Base-by-base conservation (phyloP, 1,139 yeast species). In the Spathaspora sp. region DNA sequence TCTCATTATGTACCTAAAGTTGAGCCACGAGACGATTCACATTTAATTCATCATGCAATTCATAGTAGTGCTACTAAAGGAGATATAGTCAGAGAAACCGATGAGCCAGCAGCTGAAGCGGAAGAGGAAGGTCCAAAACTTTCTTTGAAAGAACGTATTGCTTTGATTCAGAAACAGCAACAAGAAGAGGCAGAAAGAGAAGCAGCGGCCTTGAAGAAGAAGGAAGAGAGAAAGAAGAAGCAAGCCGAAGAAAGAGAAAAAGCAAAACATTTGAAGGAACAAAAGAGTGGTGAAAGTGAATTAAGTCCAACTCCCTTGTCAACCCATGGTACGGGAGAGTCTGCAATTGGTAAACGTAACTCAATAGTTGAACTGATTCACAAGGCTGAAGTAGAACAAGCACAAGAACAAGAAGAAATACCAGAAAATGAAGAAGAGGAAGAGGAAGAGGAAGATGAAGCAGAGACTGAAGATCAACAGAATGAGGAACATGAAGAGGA, bases 71-170 rank as follows among this genome's bases (percentile, higher is more conserved):
- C 59, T 6, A 58, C 58, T 4, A 43, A 48, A 10, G 58, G 56
- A 27, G 69, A 68, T 17, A 56, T 68, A 4, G 69, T 65, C 18
- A 61, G 54, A 47, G 51, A 56, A 15, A 24, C 15, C 27, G 33
- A n/a, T 34, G 34, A 29, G 24, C 41, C 17, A 9, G 41, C 17
- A 42, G 42, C 15, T 29, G 46, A 16, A 39, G 29, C 17, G 42
- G 48, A 39, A 42, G 46, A 41, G 17, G 41, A 40, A 41, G 46
- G 23, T 23, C 96, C 97, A 10, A 84, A 86, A 55, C 68, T 90
- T 70, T 85, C 95, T 47, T 73, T 93, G 59, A 87, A 87, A 60
- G 97, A 93, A 55, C 78, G 98, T 53, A 89, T 93, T 60, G 89
- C 89, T 9, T 61, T 89, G 59, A 72, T 93, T 46, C 96, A 91